These are phyloP conservation scores for Teratosphaeria epicoccoides DNA, from an alignment of 2,329 filamentous ascomycete genomes.

Conservation along the genomic window DNA sequence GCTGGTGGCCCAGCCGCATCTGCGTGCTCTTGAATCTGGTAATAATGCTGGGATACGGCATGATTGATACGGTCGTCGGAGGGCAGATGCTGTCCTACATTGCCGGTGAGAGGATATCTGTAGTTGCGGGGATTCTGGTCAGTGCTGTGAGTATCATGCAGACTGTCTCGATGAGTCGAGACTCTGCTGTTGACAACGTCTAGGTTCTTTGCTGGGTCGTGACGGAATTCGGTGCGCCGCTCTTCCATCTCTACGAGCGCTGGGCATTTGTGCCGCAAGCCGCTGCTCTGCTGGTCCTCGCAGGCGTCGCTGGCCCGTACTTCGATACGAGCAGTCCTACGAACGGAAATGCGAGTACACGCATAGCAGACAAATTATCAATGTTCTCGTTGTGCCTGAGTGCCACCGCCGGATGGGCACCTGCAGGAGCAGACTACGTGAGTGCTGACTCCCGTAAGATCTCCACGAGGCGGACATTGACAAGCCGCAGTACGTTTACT, in stretches of 20 bases:
- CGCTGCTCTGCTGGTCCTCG: constrained; percentile 50
- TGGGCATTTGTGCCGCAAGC: constrained; percentile 56
- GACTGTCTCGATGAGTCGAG: too few species aligned
- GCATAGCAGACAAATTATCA: constrained; percentile 50
- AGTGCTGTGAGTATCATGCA: neutral
- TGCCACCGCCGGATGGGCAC: constrained; percentile 52
- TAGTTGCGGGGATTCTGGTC: neutral
- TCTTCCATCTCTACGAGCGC: constrained; percentile 59
- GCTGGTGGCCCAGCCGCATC: constrained; percentile 33
- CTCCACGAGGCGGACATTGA: neutral
- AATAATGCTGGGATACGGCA: constrained; percentile 34
- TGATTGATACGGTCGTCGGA: constrained; percentile 34
- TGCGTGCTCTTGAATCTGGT: constrained; percentile 32
- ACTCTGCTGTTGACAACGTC: constrained; percentile 1
- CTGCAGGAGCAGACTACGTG: constrained; percentile 52
- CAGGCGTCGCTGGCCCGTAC: constrained; percentile 48
- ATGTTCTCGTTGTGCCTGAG: constrained; percentile 62
- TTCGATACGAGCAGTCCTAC: constrained; percentile 43
- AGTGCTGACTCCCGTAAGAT: neutral
- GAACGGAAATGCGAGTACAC: constrained; percentile 38
- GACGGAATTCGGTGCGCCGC: constrained; percentile 48
- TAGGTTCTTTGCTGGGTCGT: constrained; percentile 9
- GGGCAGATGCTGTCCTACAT: constrained; percentile 32
- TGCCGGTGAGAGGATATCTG: neutral
- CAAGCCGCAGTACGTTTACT: constrained; percentile 48